A percentile compares a stretch with the other conserved stretches of the same genome.
Conservation (phyloP, 805 yeast genomes). For the Candida saitoana region DNA sequence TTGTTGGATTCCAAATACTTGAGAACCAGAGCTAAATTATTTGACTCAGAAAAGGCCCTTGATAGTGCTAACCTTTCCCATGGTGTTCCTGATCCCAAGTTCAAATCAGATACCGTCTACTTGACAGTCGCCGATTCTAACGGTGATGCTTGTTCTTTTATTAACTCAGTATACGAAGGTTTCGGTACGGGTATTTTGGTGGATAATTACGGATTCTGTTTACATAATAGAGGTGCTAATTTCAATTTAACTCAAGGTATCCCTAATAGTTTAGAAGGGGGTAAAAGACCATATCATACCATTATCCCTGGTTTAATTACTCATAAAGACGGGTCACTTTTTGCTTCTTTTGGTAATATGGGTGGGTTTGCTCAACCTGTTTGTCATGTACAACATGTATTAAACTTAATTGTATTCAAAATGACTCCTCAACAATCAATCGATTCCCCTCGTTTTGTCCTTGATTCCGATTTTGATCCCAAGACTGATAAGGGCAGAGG, state of each 20-base stretch:
- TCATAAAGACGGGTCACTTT: conserved; percentile 40
- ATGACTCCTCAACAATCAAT: conserved; percentile 68
- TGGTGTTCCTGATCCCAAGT: conserved; percentile 55
- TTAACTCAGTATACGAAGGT: conserved; percentile 64
- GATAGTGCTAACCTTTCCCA: conserved; percentile 40
- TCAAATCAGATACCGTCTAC: conserved; percentile 69
- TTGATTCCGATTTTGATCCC: conserved; percentile 48
- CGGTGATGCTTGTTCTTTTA: conserved; percentile 80
- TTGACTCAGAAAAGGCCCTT: conserved; percentile 36
- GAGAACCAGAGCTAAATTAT: conserved; percentile 44
- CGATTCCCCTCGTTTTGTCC: conserved; percentile 71
- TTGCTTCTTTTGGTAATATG: conserved; percentile 76
- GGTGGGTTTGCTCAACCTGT: conserved; percentile 88
- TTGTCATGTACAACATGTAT: conserved; percentile 74
- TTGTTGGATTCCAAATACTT: conserved; percentile 51
- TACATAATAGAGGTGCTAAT: conserved; percentile 76
- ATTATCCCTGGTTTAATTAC: conserved; percentile 82
- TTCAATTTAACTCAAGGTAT: conserved; percentile 58
- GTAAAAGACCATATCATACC: conserved; percentile 76
- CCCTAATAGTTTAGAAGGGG: conserved; percentile 60
- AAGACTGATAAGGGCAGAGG: conserved; percentile 52
- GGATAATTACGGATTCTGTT: conserved; percentile 58
- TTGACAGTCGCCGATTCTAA: conserved; percentile 59
- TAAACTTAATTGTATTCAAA: conserved; percentile 61
- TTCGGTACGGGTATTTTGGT: conserved; percentile 74